These are phyloP conservation scores for Mortierella polycephala DNA, from an alignment of 371 early-diverging fungal genomes.

Conservation along the genomic window DNA sequence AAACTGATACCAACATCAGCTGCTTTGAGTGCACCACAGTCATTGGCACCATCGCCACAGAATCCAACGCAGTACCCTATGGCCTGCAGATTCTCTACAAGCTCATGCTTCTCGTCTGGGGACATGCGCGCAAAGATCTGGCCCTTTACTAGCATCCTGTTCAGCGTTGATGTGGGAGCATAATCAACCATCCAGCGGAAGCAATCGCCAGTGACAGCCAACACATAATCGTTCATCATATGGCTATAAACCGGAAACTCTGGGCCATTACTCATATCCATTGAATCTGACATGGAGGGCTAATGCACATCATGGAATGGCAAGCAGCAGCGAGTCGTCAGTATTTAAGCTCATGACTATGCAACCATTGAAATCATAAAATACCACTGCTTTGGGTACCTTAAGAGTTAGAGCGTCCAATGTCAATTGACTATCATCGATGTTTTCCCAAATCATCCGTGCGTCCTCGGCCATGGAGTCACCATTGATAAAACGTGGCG, in stretches of 20 bases:
- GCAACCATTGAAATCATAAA: neutral
- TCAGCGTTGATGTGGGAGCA: conserved; percentile 71
- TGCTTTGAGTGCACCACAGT: conserved; percentile 98
- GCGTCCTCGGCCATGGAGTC: conserved; percentile 64
- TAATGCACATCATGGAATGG: neutral
- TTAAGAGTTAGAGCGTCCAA: conserved; percentile 73
- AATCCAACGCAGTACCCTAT: conserved; percentile 95
- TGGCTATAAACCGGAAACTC: conserved; percentile 29
- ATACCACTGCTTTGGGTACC: conserved; percentile 10
- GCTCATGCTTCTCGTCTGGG: conserved; percentile 97
- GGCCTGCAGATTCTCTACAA: conserved; percentile 89
- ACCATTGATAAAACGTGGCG: conserved; percentile 66
- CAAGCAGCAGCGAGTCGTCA: neutral
- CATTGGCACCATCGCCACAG: conserved; percentile 99
- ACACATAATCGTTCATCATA: conserved; percentile 61
- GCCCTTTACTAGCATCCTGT: conserved; percentile 89
- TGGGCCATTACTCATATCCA: neutral
- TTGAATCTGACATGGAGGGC: conserved; percentile 10
- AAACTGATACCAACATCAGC: conserved; percentile 99
- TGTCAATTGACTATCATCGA: conserved; percentile 64
- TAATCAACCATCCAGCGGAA: conserved; percentile 95
- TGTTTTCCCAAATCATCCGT: conserved; percentile 79
- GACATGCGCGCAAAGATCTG: conserved; percentile 99
- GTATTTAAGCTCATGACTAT: neutral
- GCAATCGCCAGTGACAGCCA: conserved; percentile 96